These are phyloP conservation scores for Scytalidium sp. DNA, from an alignment of 2,329 filamentous ascomycete species.

Conservation along the genomic window DNA sequence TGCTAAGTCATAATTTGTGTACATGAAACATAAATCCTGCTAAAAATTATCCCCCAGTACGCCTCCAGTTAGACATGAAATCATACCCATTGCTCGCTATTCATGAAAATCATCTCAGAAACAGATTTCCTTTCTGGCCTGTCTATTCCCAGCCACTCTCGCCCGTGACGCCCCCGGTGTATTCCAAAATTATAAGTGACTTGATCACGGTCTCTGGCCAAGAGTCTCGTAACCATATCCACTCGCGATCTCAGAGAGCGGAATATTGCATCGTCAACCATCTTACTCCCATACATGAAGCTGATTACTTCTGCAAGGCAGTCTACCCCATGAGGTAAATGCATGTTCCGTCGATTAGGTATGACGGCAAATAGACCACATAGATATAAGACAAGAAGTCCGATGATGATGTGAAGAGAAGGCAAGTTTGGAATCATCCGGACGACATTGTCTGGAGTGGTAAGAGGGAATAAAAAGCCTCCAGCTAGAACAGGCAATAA, in stretches of 20 bases:
- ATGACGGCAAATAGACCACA: slow-evolving; percentile 61
- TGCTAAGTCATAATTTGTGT: no score
- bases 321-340: slow-evolving; percentile 70
- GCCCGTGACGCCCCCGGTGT: slow-evolving; percentile 19
- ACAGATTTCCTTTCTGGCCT: slow-evolving; percentile 16
- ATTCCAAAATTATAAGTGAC: slow-evolving; percentile 25
- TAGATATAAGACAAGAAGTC: slow-evolving; percentile 68
- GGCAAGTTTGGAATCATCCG: slow-evolving; percentile 71
- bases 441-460: slow-evolving; percentile 46
- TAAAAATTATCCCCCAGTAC: background rate
- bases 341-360: slow-evolving; percentile 56
- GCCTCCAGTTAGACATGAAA: slow-evolving; percentile 3
- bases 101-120: slow-evolving; percentile 3
- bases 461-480: slow-evolving; percentile 72
- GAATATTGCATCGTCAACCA: slow-evolving; percentile 72
- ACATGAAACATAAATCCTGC: no score
- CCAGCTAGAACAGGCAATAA: slow-evolving; percentile 61
- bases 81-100: background rate
- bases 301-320: slow-evolving; percentile 75
- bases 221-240: slow-evolving; percentile 67
- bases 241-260: slow-evolving; percentile 62
- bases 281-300: slow-evolving; percentile 70
- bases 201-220: slow-evolving; percentile 13
- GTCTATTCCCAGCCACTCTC: slow-evolving; percentile 26
- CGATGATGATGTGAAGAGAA: slow-evolving; percentile 70